Conservation (phyloP, 2,329 filamentous ascomycete genomes). For the Colletotrichum aenigma region DNA sequence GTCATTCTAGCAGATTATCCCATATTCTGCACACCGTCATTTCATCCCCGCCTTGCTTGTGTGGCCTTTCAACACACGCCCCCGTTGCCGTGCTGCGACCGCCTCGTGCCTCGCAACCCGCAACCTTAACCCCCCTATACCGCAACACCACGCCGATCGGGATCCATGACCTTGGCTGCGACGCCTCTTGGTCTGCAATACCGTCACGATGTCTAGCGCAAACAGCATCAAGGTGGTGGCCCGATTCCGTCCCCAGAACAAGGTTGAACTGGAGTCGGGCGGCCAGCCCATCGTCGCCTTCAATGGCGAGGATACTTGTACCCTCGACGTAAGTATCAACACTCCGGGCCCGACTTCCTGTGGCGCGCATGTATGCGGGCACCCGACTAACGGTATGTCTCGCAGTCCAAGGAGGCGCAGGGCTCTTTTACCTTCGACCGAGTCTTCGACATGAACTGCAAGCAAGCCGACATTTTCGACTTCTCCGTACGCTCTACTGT, state of each 20-base stretch:
- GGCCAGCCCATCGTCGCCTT: slow-evolving; percentile 93
- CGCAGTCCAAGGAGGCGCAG: slow-evolving; percentile 79
- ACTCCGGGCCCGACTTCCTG: not conserved
- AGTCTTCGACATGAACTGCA: slow-evolving; percentile 92
- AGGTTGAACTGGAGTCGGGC: slow-evolving; percentile 86
- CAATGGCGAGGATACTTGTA: slow-evolving; percentile 86
- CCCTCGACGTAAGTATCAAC: slow-evolving; percentile 73
- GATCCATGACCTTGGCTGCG: slow-evolving; percentile 15
- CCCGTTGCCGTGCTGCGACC: slow-evolving; percentile 18
- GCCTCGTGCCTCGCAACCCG: slow-evolving; percentile 17
- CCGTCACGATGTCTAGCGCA: slow-evolving; percentile 57
- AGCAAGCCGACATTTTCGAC: slow-evolving; percentile 94
- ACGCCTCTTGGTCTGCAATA: slow-evolving; percentile 19
- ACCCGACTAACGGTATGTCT: not conserved
- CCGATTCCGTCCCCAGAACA: slow-evolving; percentile 97
- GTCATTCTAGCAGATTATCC: slow-evolving; percentile 18
- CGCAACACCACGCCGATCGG: not conserved
- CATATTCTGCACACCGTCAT: slow-evolving; percentile 20
- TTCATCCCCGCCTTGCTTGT: slow-evolving; percentile 18
- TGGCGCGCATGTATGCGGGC: not conserved
- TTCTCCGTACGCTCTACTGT: slow-evolving; percentile 96
- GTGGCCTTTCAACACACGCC: slow-evolving; percentile 15
- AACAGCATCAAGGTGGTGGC: slow-evolving; percentile 89
- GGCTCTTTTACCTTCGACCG: slow-evolving; percentile 96
- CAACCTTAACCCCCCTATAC: not conserved